A percentile compares a stretch with the other conserved stretches of the same genome.
Evolutionary conservation across 2,329 filamentous ascomycete species (phyloP).

Genomic region (Ustulina deusta): DNA sequence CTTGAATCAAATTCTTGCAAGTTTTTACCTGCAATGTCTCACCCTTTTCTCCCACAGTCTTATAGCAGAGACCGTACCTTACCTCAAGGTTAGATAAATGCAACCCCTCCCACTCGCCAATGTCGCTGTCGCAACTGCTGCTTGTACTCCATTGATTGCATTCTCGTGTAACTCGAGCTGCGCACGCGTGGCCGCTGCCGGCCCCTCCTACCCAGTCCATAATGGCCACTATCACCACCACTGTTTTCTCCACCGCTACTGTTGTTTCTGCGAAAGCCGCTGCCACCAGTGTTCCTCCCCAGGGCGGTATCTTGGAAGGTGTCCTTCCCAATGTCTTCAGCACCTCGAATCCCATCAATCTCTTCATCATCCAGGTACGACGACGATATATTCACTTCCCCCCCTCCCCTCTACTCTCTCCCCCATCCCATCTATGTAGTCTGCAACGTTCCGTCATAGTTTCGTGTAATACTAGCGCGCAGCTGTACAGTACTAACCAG

Average conservation of each 20-base stretch:
- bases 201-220: neutral
- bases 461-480: neutral
- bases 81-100: no score
- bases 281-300: conserved; percentile 53
- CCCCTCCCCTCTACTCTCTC: neutral
- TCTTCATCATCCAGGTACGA: conserved; percentile 79
- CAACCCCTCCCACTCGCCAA: neutral
- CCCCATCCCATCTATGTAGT: neutral
- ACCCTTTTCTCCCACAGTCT: no score
- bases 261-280: conserved; percentile 40
- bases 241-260: conserved; percentile 43
- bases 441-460: neutral
- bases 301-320: conserved; percentile 76
- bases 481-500: no score
- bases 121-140: conserved; percentile 6
- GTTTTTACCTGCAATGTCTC: neutral
- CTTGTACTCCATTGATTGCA: neutral
- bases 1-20: neutral
- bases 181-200: conserved; percentile 2
- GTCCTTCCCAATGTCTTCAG: conserved; percentile 76
- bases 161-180: conserved; percentile 2
- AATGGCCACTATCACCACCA: conserved; percentile 44
- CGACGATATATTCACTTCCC: neutral
- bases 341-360: conserved; percentile 75
- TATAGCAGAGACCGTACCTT: no score